Conservation (phyloP, 225 moss, liverwort and hornwort species). For the Rhytidiadelphus loreus region DNA sequence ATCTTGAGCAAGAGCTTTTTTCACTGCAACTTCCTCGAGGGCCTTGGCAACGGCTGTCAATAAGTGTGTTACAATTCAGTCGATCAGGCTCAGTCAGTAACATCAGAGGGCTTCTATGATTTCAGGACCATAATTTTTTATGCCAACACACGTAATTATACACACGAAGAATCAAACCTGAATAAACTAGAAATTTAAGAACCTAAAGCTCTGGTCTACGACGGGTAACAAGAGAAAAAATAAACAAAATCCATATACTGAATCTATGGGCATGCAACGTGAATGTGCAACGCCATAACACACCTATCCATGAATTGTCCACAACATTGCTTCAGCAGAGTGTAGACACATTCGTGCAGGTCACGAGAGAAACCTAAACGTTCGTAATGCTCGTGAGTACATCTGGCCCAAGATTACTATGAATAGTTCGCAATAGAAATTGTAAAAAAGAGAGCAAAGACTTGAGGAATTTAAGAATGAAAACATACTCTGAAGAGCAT, state of each 20-base stretch:
- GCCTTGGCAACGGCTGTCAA: constrained; percentile 68
- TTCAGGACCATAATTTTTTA: not conserved
- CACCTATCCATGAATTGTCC: not conserved
- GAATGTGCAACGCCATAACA: not conserved
- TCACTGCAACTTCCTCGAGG: constrained; percentile 68
- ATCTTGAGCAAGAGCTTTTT: constrained; percentile 57
- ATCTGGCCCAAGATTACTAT: not conserved
- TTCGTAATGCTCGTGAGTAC: not conserved
- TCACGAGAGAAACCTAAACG: not conserved
- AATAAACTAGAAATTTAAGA: not conserved
- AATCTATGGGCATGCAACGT: not conserved
- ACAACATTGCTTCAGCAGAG: not conserved
- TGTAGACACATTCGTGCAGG: not conserved
- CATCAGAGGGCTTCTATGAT: not conserved
- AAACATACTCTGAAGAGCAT: constrained; percentile 64
- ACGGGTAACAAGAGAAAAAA: not conserved
- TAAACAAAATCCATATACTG: not conserved
- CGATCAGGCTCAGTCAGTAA: not conserved
- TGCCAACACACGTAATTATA: not conserved
- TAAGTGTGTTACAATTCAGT: not conserved
- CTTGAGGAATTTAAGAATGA: not conserved
- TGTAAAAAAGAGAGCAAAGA: not conserved
- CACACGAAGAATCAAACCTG: not conserved
- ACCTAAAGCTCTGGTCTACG: not conserved
- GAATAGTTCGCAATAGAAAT: not conserved